phyloP scores from a whole-genome alignment of 176 grass and related monocot genomes.

The Alloteropsis semialata region DNA sequence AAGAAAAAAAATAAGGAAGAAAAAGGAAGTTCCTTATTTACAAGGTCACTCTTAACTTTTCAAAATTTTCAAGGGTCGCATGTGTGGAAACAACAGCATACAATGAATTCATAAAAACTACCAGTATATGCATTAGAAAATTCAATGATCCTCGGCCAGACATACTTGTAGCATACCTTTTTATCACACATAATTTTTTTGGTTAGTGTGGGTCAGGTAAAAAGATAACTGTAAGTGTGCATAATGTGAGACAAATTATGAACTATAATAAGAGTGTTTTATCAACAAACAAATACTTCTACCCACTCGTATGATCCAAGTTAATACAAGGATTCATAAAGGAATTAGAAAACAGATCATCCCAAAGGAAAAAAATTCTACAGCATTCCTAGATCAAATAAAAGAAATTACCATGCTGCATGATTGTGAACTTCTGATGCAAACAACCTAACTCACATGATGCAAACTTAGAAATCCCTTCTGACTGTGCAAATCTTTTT shows the following conservation, averaged over 20 bases:
- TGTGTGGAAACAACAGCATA: not conserved
- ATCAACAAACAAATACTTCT: not conserved
- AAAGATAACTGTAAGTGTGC: not conserved
- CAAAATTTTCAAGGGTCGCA: not conserved
- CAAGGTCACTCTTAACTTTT: not conserved
- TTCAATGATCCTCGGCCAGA: not conserved
- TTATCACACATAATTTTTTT: not conserved
- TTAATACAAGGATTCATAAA: not conserved
- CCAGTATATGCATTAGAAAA: not conserved
- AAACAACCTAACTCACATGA: not conserved
- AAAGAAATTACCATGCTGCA: not conserved
- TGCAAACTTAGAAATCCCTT: not conserved
- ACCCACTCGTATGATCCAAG: too few relatives aligned
- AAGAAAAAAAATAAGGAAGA: not conserved
- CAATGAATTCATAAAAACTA: not conserved
- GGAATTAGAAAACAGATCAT: not conserved
- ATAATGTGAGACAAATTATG: not conserved
- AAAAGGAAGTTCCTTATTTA: not conserved
- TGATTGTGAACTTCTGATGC: not conserved
- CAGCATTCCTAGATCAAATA: not conserved
- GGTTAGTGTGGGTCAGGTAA: not conserved
- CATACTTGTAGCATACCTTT: not conserved
- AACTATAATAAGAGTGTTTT: not conserved
- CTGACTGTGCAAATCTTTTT: not conserved
- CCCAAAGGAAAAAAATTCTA: not conserved